Evolutionary conservation across 345 rosid genomes (phyloP), one percentile per base, ranked within the genome.

Genomic region (Arabis hirsuta): DNA sequence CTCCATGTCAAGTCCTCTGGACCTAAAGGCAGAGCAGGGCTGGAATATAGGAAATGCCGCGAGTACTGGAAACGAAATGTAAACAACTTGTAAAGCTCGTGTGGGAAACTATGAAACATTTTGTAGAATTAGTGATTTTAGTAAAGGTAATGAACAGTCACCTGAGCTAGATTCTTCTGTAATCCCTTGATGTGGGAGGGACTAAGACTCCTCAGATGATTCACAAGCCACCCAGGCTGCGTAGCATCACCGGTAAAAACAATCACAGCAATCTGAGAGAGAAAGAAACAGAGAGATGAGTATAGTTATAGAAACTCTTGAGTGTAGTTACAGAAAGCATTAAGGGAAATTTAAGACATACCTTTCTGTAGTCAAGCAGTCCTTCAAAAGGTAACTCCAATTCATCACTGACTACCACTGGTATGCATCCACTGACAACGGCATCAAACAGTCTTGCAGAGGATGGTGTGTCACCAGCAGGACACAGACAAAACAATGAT

Each of bases 401-500:
- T 71, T 89, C 92, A 66, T 89, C 97, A 65, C 97, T 89, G 42
- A 86, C 86, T 71, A 87, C 84, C 47, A 91, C 92, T 51, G 97
- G 97, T 65, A 89, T 87, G 74, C 96, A 91, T 24, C 94, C 96
- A 80, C 97, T 89, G 62, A 87, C 90, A 43, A 91, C 86, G 56
- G 97, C 96, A 85, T 91, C 96, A 69, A 91, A 91, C 44, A 91
- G 75, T 73, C 96, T 83, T 11, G 94, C 96, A 80, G 97, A 91
- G 19, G 97, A 91, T 22, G 97, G 96, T 65, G 96, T 91, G 76
- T 89, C 97, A 65, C 96, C 97, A 31, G 97, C 96, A 67, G 97
- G 97, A 81, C 77, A 86, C 67, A 89, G 75, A 85, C 97, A 91
- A 67, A 91, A 89, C 26, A 81, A 66, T 52, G 93, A 86, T 83